phyloP scores from a whole-genome alignment of 768 basidiomycete genomes.

The Butyriboletus loyo region DNA sequence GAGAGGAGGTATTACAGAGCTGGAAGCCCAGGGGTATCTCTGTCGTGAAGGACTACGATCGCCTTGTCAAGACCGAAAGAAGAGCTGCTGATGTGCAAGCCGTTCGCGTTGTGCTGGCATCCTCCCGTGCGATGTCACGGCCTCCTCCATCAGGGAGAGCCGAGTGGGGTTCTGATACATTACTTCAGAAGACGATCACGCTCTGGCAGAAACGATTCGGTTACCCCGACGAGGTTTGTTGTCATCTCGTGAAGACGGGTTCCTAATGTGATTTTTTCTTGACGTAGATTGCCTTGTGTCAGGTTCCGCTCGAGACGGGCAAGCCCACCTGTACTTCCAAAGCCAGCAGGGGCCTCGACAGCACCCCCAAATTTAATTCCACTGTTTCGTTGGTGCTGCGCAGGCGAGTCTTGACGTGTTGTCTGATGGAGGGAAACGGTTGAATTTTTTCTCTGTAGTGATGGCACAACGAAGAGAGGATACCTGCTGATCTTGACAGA shows the following conservation, averaged over 20 bases:
- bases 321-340: constrained; percentile 16
- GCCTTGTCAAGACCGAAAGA: constrained; percentile 67
- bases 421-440: neutral
- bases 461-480: constrained; percentile 82
- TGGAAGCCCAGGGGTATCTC: constrained; percentile 91
- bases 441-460: constrained; percentile 42
- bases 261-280: constrained; percentile 15
- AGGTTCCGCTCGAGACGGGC: constrained; percentile 62
- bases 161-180: constrained; percentile 60
- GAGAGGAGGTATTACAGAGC: constrained; percentile 76
- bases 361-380: constrained; percentile 65
- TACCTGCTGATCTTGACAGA: constrained; percentile 76
- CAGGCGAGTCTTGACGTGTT: constrained; percentile 46
- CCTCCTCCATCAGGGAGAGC: constrained; percentile 50
- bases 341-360: constrained; percentile 38
- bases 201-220: constrained; percentile 88
- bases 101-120: constrained; percentile 70
- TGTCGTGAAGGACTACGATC: constrained; percentile 81
- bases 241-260: neutral
- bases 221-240: constrained; percentile 65
- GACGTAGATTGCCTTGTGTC: constrained; percentile 71
- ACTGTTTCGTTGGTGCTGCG: constrained; percentile 70
- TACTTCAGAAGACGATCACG: constrained; percentile 62
- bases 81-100: constrained; percentile 89
- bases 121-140: constrained; percentile 44